A percentile compares a stretch with the other conserved stretches of the same genome.
Evolutionary conservation across 176 grass and related monocot species (phyloP).

Genomic region (Oryza brachyantha): DNA sequence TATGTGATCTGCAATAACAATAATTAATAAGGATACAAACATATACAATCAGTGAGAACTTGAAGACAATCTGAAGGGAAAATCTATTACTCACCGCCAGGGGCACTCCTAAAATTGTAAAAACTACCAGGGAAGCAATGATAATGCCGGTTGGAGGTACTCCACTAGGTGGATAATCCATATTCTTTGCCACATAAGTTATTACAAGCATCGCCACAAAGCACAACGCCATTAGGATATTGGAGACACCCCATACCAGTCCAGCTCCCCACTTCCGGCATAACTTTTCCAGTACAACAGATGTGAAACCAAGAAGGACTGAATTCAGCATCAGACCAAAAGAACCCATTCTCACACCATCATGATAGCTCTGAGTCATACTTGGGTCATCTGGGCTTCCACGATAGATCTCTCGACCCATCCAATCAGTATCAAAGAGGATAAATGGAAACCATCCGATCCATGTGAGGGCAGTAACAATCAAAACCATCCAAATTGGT

Average conservation of each 20-base stretch:
- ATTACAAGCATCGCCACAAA: slow-evolving; percentile 90
- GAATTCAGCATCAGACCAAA: slow-evolving; percentile 91
- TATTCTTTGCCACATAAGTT: slow-evolving; percentile 66
- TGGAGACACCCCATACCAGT: slow-evolving; percentile 88
- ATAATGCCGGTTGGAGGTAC: slow-evolving; percentile 67
- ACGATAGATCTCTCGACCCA: slow-evolving; percentile 87
- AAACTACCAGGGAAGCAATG: slow-evolving; percentile 64
- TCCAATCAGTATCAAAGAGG: slow-evolving; percentile 96
- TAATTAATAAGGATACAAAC: slow-evolving; percentile 26
- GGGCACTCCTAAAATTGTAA: slow-evolving; percentile 81
- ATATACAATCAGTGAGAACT: neutral
- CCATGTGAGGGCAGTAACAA: slow-evolving; percentile 92
- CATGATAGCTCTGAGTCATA: slow-evolving; percentile 54
- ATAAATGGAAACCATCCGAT: slow-evolving; percentile 91
- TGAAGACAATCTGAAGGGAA: neutral
- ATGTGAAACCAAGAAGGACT: slow-evolving; percentile 78
- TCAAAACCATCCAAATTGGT: slow-evolving; percentile 84
- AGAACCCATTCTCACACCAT: slow-evolving; percentile 87
- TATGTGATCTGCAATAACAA: slow-evolving; percentile 77
- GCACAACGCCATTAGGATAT: slow-evolving; percentile 89
- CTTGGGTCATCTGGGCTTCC: slow-evolving; percentile 61
- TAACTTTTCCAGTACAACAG: slow-evolving; percentile 69
- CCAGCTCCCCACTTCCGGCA: slow-evolving; percentile 92
- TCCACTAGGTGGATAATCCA: slow-evolving; percentile 57
- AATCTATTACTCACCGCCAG: slow-evolving; percentile 50